These are phyloP conservation scores for Saccharata proteae DNA, from an alignment of 2,329 filamentous ascomycete genomes.

Conservation along the genomic window DNA sequence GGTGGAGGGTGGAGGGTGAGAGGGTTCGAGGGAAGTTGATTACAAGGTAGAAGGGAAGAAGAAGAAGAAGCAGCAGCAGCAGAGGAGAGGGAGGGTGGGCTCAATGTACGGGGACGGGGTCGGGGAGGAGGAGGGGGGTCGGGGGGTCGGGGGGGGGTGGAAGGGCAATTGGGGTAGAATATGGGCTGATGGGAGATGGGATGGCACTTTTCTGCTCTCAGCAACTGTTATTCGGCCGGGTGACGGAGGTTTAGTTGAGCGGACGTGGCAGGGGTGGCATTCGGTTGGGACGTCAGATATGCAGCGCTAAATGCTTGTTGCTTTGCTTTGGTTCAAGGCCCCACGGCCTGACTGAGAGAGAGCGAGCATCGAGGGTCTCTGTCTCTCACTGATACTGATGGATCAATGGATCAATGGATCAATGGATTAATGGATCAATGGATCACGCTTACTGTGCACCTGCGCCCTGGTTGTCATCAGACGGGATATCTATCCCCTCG, in stretches of 20 bases:
- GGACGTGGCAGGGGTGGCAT: constrained; percentile 9
- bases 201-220: constrained; percentile 9
- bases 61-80: constrained; percentile 10
- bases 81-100: constrained; percentile 8
- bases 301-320: constrained; percentile 6
- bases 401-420: no score
- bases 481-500: no score
- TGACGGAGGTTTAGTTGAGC: constrained; percentile 6
- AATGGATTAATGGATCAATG: no score
- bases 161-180: neutral
- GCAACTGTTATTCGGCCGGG: constrained; percentile 4
- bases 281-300: constrained; percentile 10
- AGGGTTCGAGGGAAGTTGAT: neutral
- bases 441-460: no score
- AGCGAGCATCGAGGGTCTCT: no score
- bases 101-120: neutral
- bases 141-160: constrained; percentile 1
- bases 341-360: no score
- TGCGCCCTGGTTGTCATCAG: no score
- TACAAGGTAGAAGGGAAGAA: constrained; percentile 1
- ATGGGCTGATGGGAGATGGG: constrained; percentile 12
- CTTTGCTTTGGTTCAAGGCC: no score
- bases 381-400: no score
- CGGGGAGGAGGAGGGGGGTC: neutral
- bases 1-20: neutral